Evolutionary conservation across 176 grass and related monocot genomes (phyloP).

Genomic region (Aegilops sharonensis): DNA sequence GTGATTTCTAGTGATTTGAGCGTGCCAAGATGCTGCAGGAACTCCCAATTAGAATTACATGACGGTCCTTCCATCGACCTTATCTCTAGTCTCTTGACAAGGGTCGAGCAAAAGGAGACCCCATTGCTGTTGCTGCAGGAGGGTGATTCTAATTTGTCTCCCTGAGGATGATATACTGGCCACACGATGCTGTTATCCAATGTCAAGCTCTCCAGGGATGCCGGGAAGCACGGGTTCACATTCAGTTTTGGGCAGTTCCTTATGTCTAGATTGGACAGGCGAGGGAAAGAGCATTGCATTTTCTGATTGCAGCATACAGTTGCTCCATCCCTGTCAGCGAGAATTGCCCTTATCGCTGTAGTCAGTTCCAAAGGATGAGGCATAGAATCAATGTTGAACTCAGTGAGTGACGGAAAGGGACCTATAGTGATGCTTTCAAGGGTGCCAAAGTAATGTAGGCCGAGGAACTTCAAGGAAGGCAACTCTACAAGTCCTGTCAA

Average conservation of each 20-base stretch:
- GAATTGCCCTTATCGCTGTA: neutral
- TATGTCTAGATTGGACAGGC: neutral
- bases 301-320: neutral
- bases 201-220: neutral
- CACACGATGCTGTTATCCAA: neutral
- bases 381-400: fast-evolving
- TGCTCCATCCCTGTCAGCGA: neutral
- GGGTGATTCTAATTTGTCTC: neutral
- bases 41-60: neutral
- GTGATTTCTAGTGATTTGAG: neutral
- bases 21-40: neutral
- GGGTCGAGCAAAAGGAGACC: neutral
- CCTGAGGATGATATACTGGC: neutral
- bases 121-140: neutral
- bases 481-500: neutral
- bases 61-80: fast-evolving
- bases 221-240: neutral
- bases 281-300: neutral
- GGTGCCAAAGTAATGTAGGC: fast-evolving
- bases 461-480: neutral
- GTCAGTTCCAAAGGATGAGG: neutral
- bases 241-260: neutral
- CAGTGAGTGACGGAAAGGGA: neutral
- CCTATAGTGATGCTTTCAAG: neutral
- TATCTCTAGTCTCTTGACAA: neutral